Evolutionary conservation across 441 rosid species (phyloP).

Genomic region (Arabidopsis lyrata): DNA sequence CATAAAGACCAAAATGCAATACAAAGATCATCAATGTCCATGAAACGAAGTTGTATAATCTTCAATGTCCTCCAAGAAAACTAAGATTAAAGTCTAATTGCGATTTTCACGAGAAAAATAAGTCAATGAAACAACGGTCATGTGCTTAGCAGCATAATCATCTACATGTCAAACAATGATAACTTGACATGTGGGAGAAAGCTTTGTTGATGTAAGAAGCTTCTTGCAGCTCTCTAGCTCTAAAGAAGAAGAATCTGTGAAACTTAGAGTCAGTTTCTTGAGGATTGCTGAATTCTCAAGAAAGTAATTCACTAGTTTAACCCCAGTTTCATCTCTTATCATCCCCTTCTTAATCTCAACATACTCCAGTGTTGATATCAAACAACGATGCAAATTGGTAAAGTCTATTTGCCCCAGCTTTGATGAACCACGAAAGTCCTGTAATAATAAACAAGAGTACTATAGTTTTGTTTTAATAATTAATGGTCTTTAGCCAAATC

Average conservation of each 20-base stretch:
- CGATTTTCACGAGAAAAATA: too few relatives aligned
- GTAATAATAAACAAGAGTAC: too few relatives aligned
- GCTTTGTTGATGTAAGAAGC: neutral
- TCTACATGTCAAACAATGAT: neutral
- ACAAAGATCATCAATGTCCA: too few relatives aligned
- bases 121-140: too few relatives aligned
- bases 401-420: neutral
- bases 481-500: too few relatives aligned
- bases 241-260: neutral
- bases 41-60: too few relatives aligned
- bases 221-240: neutral
- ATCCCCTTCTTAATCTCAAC: constrained; percentile 9
- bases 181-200: constrained; percentile 17
- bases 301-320: constrained; percentile 11
- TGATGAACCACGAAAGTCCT: too few relatives aligned
- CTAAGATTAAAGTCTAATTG: too few relatives aligned
- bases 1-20: too few relatives aligned
- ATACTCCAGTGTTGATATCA: constrained; percentile 4
- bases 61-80: too few relatives aligned
- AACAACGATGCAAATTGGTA: neutral
- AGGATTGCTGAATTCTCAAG: constrained; percentile 20
- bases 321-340: neutral
- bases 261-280: neutral
- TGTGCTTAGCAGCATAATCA: too few relatives aligned
- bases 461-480: too few relatives aligned